phyloP scores from a whole-genome alignment of 805 yeast species.

The Ogataea dorogensis region DNA sequence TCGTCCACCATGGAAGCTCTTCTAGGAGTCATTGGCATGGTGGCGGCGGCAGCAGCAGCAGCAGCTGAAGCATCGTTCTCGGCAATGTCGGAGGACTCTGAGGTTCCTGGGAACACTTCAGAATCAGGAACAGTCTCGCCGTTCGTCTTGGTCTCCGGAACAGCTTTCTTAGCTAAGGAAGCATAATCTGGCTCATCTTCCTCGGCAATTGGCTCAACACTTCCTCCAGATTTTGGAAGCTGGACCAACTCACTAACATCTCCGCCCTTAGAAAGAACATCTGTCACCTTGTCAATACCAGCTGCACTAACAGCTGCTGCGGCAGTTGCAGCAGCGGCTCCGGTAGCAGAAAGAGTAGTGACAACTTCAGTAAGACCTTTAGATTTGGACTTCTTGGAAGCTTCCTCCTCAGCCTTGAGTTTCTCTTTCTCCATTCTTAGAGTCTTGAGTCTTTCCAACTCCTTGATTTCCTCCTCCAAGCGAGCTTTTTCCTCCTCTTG shows the following conservation, averaged over 20 bases:
- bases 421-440: conserved; percentile 41
- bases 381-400: conserved; percentile 2
- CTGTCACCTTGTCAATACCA: conserved; percentile 23
- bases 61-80: neutral
- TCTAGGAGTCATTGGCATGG: conserved; percentile 18
- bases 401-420: conserved; percentile 18
- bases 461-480: conserved; percentile 40
- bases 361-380: conserved; percentile 7
- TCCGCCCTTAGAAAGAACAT: conserved; percentile 15
- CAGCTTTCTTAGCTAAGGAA: neutral
- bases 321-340: conserved; percentile 24
- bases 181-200: conserved; percentile 22
- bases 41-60: conserved; percentile 9
- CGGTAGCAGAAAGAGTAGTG: conserved; percentile 23
- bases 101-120: too few species aligned
- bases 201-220: conserved; percentile 36
- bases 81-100: too few species aligned
- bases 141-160: neutral
- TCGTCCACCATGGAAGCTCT: conserved; percentile 35
- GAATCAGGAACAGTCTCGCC: neutral
- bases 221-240: conserved; percentile 15
- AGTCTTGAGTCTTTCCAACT: conserved; percentile 39
- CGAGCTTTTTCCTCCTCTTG: conserved; percentile 33
- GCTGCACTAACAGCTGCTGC: conserved; percentile 26
- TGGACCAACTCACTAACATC: conserved; percentile 13